Percentiles rank a stretch among this genome's conserved stretches.
Conservation (phyloP, 495 filamentous ascomycete species). For the Aspergillus sparsus region DNA sequence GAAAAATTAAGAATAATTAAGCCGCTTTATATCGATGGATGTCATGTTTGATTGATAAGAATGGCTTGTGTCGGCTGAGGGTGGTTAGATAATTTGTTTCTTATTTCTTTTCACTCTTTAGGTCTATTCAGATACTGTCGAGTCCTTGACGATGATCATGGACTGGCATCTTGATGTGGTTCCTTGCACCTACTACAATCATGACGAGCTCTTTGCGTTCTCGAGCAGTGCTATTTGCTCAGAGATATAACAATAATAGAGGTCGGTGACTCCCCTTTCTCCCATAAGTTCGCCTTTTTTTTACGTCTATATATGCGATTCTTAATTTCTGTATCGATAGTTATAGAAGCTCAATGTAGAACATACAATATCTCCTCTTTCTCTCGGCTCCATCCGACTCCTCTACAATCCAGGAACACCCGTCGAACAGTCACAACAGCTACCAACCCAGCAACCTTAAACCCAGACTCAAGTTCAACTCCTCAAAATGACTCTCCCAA, state of each 20-base stretch:
- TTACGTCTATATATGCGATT: no score
- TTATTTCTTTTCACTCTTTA: neutral
- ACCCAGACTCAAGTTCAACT: neutral
- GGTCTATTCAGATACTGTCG: neutral
- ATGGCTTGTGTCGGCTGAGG: neutral
- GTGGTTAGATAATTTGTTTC: neutral
- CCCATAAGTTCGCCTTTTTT: no score
- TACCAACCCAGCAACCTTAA: conserved; percentile 8
- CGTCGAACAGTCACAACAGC: conserved; percentile 9
- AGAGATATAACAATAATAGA: no score
- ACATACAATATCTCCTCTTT: no score
- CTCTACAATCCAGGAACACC: neutral
- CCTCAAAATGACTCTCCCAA: conserved; percentile 10
- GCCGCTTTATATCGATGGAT: neutral
- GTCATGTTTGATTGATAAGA: neutral
- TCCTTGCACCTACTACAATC: neutral
- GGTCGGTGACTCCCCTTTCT: no score
- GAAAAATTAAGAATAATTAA: neutral
- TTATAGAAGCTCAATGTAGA: no score
- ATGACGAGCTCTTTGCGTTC: no score
- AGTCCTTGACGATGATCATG: conserved; percentile 22
- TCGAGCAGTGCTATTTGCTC: no score
- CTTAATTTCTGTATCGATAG: no score
- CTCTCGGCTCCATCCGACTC: no score
- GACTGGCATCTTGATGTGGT: conserved; percentile 7